Conservation (phyloP, 768 basidiomycete genomes). For the Boletus pseudo-olivaceus region DNA sequence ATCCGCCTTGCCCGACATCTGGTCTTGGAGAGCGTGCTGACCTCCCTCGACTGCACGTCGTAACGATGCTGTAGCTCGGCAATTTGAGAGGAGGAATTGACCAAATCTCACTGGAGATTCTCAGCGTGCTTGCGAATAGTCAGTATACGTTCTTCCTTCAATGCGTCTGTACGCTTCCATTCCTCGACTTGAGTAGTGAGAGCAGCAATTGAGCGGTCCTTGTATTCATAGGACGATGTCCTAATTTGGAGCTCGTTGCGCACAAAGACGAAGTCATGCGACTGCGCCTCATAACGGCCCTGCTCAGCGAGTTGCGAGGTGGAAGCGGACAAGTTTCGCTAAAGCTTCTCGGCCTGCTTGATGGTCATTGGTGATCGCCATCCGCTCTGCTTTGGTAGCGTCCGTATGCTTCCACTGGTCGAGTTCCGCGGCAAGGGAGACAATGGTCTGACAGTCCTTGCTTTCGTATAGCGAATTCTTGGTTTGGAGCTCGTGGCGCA, state of each 20-base stretch:
- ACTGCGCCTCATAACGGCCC: not conserved
- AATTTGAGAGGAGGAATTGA: not conserved
- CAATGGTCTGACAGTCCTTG: not conserved
- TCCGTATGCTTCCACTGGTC: not conserved
- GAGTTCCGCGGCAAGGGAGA: not conserved
- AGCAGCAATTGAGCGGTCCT: too few species aligned
- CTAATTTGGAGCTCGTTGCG: not conserved
- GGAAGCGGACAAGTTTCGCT: not conserved
- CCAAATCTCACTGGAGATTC: not conserved
- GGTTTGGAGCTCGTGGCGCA: not conserved
- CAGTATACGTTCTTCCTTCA: not conserved
- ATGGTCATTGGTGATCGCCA: not conserved
- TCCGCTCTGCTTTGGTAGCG: not conserved
- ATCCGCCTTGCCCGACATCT: too few species aligned
- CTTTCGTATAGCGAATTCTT: not conserved
- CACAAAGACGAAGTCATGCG: too few species aligned
- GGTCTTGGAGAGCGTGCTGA: too few species aligned
- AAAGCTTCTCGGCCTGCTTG: not conserved
- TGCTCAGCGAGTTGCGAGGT: not conserved
- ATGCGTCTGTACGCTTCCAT: not conserved
- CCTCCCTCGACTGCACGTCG: not conserved
- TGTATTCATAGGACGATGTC: not conserved
- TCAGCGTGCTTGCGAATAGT: not conserved
- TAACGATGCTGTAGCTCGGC: not conserved
- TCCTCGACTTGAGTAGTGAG: not conserved